These are phyloP conservation scores for Candida taoyuanica DNA, from an alignment of 805 yeast genomes.

Conservation along the genomic window DNA sequence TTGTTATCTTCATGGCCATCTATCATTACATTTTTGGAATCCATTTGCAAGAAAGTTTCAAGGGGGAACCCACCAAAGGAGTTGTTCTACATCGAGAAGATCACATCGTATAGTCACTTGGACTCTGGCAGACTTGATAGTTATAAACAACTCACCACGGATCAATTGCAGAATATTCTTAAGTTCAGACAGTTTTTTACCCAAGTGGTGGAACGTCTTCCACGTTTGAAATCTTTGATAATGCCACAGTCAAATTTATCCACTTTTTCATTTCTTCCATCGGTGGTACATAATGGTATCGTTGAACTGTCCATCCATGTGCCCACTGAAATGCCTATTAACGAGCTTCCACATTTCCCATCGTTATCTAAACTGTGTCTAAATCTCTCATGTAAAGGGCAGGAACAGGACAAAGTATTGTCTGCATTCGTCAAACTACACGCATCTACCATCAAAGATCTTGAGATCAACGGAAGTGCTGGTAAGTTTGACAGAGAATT, in stretches of 20 bases:
- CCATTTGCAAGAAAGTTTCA: conserved; percentile 8
- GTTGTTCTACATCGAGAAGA: conserved; percentile 18
- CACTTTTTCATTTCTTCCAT: conserved; percentile 4
- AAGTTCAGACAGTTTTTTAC: conserved; percentile 22
- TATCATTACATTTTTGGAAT: conserved; percentile 17
- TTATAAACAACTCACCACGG: conserved; percentile 10
- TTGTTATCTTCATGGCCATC: conserved; percentile 10
- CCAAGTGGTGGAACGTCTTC: conserved; percentile 13
- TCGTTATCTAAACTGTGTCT: neutral
- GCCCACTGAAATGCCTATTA: neutral
- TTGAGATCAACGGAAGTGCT: neutral
- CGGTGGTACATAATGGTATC: neutral
- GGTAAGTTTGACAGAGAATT: neutral
- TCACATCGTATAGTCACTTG: conserved; percentile 18
- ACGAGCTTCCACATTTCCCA: neutral
- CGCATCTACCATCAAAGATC: neutral
- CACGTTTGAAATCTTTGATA: conserved; percentile 12
- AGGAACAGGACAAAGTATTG: neutral
- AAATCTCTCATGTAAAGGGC: neutral
- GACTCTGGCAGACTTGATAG: conserved; percentile 23
- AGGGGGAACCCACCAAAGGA: neutral
- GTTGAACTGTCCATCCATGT: neutral
- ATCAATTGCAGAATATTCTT: conserved; percentile 15
- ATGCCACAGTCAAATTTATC: conserved; percentile 20
- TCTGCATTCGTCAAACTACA: neutral